Evolutionary conservation across 2,329 filamentous ascomycete genomes (phyloP), one percentile per base, ranked within the genome.

Genomic region (Penicillium sp.): DNA sequence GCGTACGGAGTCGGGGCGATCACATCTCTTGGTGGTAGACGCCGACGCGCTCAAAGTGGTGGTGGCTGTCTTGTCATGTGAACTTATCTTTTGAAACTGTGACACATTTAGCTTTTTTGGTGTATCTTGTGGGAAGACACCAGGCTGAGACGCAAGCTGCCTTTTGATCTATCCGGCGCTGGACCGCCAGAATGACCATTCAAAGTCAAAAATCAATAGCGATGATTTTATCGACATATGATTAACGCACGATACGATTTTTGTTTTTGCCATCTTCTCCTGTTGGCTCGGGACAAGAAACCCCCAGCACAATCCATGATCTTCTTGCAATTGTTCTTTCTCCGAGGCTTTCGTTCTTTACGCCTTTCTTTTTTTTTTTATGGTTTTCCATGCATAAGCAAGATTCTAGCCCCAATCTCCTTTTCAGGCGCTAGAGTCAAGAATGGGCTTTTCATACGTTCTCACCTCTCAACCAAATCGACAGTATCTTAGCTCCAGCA

Each of bases 61-160:
- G 72, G 85, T 49, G 72, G 84, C 58, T 89, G 87, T 70, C 67
- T 73, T 42, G 77, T 90, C 53, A 90, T 90, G 87, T 90, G 76
- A 85, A 32, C 10, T n/a, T 22, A 32, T n/a, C 43, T 13, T 27
- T 42, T 55, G 46, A 21, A 18, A n/a, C 4, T 2, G n/a, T 18
- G 21, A 34, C 29, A 24, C 13, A 6, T 10, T 4, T 38, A 18
- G 44, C 27, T 27, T 18, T 44, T 18, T 36, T 22, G 4, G 24
- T 16, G 43, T 54, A 34, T 57, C 51, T 40, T 43, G 44, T 9
- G 42, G 40, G 47, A 36, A 49, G 32, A 18, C 11, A 22, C 16
- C 3, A 11, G 32, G 45, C 40, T 34, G 16, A 40, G 24, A 29
- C 18, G 34, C 27, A 31, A 45, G 40, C 24, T 21, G 18, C 31